Evolutionary conservation across 352 stramenopile genomes (phyloP).

Genomic region (Pythium apleroticum): DNA sequence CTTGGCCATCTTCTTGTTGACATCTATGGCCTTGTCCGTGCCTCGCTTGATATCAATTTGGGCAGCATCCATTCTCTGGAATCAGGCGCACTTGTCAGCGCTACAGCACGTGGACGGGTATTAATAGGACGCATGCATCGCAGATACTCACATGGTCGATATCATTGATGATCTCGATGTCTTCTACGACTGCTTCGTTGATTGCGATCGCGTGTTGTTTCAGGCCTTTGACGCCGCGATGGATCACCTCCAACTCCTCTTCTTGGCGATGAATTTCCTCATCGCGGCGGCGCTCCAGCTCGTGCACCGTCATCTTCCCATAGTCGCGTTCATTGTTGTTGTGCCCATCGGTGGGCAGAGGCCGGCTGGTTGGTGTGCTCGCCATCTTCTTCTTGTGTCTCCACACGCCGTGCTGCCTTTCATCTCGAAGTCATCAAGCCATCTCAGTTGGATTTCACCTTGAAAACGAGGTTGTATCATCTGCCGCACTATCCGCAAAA

Average conservation of each 20-base stretch:
- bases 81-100: slow-evolving; percentile 1
- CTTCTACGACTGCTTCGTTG: slow-evolving; percentile 74
- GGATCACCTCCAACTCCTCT: slow-evolving; percentile 68
- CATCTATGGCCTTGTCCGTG: slow-evolving; percentile 51
- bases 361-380: not conserved
- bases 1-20: slow-evolving; percentile 77
- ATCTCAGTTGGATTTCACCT: slow-evolving; percentile 1
- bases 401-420: not conserved
- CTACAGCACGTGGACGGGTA: too few species aligned
- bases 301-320: slow-evolving; percentile 55
- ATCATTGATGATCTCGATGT: slow-evolving; percentile 76
- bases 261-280: slow-evolving; percentile 64
- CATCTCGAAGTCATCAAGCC: not conserved
- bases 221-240: slow-evolving; percentile 63
- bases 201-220: slow-evolving; percentile 83
- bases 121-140: not conserved
- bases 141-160: slow-evolving; percentile 51
- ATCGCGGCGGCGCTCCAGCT: slow-evolving; percentile 52
- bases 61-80: slow-evolving; percentile 64
- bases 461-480: not conserved
- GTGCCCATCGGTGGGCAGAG: not conserved
- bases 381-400: not conserved
- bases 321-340: slow-evolving; percentile 29
- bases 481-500: not conserved
- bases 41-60: slow-evolving; percentile 62